These are phyloP conservation scores for Linnemannia zychae DNA, from an alignment of 192 early-diverging fungal genomes.

Conservation along the genomic window DNA sequence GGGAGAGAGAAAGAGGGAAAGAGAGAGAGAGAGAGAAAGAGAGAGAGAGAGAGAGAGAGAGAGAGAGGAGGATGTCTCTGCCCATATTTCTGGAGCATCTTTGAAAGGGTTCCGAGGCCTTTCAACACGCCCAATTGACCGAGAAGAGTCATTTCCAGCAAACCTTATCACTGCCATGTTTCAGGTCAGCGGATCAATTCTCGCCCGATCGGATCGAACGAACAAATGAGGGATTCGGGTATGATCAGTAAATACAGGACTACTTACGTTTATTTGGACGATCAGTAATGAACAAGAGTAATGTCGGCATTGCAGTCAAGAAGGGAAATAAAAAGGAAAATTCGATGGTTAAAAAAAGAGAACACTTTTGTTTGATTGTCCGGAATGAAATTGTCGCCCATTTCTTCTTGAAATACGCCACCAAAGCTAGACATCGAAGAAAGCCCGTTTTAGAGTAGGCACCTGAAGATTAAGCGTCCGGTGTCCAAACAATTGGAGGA, in stretches of 20 bases:
- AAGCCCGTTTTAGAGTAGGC: no score
- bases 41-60: not conserved
- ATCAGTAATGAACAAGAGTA: not conserved
- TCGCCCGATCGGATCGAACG: not conserved
- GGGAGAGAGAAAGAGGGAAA: not conserved
- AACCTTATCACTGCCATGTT: conserved; percentile 3
- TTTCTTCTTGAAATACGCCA: not conserved
- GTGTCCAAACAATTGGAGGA: no score
- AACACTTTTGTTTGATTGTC: no score
- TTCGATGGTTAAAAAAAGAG: no score
- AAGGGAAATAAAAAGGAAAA: not conserved
- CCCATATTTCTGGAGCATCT: no score
- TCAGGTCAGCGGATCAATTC: not conserved
- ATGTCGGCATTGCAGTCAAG: not conserved
- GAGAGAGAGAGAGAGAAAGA: not conserved
- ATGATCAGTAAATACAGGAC: not conserved
- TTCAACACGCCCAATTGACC: not conserved
- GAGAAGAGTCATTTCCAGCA: not conserved
- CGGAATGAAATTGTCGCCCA: no score
- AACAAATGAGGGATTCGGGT: not conserved
- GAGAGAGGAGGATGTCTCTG: not conserved
- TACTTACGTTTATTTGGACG: not conserved
- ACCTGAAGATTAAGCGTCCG: no score
- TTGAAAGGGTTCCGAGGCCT: no score
- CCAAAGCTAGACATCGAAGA: no score